These are phyloP conservation scores for Solanum megistacrolobum DNA, from an alignment of 257 asterid species.

Conservation along the genomic window DNA sequence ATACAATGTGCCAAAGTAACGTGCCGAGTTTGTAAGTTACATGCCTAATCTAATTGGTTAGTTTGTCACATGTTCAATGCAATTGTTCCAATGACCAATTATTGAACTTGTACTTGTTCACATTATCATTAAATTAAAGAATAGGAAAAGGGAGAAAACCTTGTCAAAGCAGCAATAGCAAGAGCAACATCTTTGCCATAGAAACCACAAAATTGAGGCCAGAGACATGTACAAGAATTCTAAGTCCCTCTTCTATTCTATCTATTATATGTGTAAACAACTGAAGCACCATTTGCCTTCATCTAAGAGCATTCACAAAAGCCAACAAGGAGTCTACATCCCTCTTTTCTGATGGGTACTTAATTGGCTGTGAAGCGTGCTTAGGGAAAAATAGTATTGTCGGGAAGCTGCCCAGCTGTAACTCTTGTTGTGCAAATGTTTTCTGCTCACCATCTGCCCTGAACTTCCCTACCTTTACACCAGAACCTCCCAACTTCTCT, in stretches of 20 bases:
- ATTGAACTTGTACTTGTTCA: background rate
- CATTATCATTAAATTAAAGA: background rate
- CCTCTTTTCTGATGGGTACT: constrained; percentile 74
- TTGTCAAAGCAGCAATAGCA: background rate
- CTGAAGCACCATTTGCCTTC: background rate
- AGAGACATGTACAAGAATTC: background rate
- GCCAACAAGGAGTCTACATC: constrained; percentile 69
- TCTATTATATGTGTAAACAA: background rate
- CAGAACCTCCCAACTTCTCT: constrained; percentile 46
- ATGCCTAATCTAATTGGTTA: background rate
- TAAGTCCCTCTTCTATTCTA: background rate
- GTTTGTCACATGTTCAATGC: background rate
- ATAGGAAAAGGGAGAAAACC: background rate
- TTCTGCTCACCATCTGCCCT: constrained; percentile 83
- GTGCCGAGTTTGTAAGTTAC: background rate
- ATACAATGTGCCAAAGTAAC: background rate
- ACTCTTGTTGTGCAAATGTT: constrained; percentile 47
- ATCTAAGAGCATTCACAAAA: constrained; percentile 60
- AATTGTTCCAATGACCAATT: background rate
- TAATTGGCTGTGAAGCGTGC: constrained; percentile 50
- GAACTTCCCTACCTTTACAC: constrained; percentile 74
- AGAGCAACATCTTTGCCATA: background rate
- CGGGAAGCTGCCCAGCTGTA: constrained; percentile 75
- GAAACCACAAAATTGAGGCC: background rate
- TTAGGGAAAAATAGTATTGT: constrained; percentile 67